Conservation (phyloP, 129 eudicot genomes). For the Flaveria trinervia region DNA sequence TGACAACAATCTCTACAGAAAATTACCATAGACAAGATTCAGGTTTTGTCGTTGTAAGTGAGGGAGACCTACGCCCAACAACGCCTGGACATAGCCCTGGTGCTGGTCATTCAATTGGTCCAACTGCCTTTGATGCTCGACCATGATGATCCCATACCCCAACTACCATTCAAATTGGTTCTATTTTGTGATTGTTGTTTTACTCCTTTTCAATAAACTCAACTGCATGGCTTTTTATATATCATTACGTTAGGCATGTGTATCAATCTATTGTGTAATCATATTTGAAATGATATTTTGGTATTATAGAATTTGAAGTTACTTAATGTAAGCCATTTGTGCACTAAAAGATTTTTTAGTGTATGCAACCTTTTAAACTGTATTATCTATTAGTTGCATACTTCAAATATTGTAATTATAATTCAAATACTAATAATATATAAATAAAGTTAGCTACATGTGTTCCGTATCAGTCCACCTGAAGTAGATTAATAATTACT, state of each 20-base stretch:
- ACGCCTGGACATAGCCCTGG: slow-evolving; percentile 55
- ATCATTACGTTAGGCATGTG: background rate
- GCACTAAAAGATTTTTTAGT: too few species aligned
- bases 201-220: background rate
- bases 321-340: background rate
- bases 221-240: background rate
- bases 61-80: slow-evolving; percentile 35
- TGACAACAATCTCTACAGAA: background rate
- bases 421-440: too few species aligned
- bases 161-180: slow-evolving; percentile 5
- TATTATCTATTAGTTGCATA: too few species aligned
- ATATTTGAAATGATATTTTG: background rate
- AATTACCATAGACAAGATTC: slow-evolving; percentile 5
- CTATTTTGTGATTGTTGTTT: slow-evolving; percentile 6
- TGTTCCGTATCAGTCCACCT: too few species aligned
- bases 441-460: too few species aligned
- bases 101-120: slow-evolving; percentile 37
- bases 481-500: too few species aligned
- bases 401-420: too few species aligned
- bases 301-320: background rate
- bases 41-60: background rate
- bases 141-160: slow-evolving; percentile 14
- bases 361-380: too few species aligned
- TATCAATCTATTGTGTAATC: background rate
- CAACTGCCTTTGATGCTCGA: slow-evolving; percentile 30